Evolutionary conservation across 805 yeast genomes (phyloP).

Genomic region (Candida pseudofarinosa): DNA sequence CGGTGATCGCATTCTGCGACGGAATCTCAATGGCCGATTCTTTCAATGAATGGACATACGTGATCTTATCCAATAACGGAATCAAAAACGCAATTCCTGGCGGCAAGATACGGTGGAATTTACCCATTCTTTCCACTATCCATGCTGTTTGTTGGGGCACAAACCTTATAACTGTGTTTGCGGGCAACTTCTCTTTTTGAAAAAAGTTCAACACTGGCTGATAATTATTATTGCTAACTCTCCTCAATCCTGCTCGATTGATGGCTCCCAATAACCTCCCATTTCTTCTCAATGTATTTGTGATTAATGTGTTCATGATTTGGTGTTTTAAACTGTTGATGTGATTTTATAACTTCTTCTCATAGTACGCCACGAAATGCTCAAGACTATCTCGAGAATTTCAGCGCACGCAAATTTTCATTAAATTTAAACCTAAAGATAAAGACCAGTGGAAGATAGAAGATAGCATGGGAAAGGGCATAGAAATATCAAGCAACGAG

Average conservation of each 20-base stretch:
- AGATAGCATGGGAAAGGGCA: conserved; percentile 53
- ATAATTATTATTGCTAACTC: conserved; percentile 4
- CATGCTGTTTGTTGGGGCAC: conserved; percentile 91
- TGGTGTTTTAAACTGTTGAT: neutral
- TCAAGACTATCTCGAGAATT: neutral
- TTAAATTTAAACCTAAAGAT: no score
- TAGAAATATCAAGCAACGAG: conserved; percentile 64
- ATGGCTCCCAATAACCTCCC: neutral
- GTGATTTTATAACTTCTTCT: neutral
- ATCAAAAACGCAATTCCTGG: conserved; percentile 76
- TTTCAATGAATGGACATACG: conserved; percentile 77
- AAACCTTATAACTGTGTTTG: conserved; percentile 69
- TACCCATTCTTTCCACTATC: conserved; percentile 90
- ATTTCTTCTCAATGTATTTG: neutral
- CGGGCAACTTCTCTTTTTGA: conserved; percentile 62
- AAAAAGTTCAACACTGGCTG: conserved; percentile 44
- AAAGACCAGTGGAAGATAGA: neutral
- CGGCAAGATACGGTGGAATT: conserved; percentile 57
- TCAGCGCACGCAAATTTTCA: neutral
- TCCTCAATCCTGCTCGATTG: neutral
- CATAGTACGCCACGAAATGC: neutral
- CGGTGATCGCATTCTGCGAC: conserved; percentile 77
- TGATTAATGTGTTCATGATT: neutral
- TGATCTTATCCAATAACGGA: conserved; percentile 71
- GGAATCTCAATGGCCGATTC: conserved; percentile 86